Base-by-base conservation (phyloP, 2,329 filamentous ascomycete species). In the Grosmannia clavigera region DNA sequence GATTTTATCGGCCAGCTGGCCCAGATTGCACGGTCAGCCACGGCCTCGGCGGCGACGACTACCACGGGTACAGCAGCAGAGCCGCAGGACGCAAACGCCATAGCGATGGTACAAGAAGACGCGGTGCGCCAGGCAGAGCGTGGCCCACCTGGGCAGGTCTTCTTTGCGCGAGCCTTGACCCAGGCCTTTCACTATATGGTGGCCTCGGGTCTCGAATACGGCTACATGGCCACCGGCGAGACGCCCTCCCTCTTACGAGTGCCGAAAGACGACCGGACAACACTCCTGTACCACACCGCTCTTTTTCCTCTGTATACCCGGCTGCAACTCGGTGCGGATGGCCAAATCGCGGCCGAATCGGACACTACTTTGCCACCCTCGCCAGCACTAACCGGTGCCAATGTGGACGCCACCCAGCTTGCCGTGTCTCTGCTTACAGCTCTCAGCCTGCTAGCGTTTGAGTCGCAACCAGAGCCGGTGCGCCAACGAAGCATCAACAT, bases 141-240 rank as follows among this genome's bases (percentile, higher is more conserved):
- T 38, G 35, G 52, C 35, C 29, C 40, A 40, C 58, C 51, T 35
- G 61, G 61, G 27, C 58, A 62, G 31, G 61, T 60, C 2, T 58
- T 56, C n/a, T 62, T 60, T 35, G 58, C 54, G 31, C 53, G 57
- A 11, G 56, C 59, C 31, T 25, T 61, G 16, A 31, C 50, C n/a
- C 61, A 61, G 22, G 16, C 59, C 5, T 63, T 59, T 27, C 59
- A 61, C 60, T 61, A 63, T 58, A 60, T 63, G 50, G 27, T 61
- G 1, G 1, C 46, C 10, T 46, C 52, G 3, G 61, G 59, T 11
- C 2, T 57, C 22, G 58, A 59, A 27, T 60, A 57, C 25, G 62
- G 58, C 31, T 63, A 51, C 25, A 46, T 61, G 43, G 53, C 58
- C 19, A 57, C 46, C 1, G 62, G 60, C 58, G 62, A 61, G 22